Evolutionary conservation across 192 early-diverging fungal species (phyloP).

Genomic region (Chytriomyces confervae): DNA sequence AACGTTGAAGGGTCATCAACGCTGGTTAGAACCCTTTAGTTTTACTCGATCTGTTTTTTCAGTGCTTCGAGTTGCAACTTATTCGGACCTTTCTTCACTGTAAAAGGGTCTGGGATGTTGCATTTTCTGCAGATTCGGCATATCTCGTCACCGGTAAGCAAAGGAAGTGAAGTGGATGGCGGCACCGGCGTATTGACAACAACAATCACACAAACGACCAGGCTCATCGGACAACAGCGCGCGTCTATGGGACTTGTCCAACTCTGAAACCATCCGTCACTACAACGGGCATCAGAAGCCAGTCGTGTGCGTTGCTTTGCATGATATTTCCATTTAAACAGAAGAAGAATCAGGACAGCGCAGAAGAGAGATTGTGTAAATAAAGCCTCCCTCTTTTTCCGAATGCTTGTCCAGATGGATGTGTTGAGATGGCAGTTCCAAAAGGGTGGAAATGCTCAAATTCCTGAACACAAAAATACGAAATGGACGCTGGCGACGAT

Average conservation of each 20-base stretch:
- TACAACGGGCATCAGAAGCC: conserved; percentile 92
- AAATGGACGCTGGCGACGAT: conserved; percentile 64
- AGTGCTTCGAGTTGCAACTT: background rate
- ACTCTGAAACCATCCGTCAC: conserved; percentile 80
- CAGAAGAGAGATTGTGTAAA: background rate
- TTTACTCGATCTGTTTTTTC: background rate
- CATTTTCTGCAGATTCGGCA: conserved; percentile 89
- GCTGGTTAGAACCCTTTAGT: conserved; percentile 54
- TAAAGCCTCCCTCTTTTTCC: background rate
- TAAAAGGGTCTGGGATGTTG: conserved; percentile 85
- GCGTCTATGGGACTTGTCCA: conserved; percentile 78
- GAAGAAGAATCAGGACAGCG: background rate
- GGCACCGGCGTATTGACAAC: background rate
- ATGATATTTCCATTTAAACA: conserved; percentile 65
- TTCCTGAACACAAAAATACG: conserved; percentile 39
- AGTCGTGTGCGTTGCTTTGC: conserved; percentile 83
- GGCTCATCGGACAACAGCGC: conserved; percentile 87
- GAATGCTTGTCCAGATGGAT: too few species aligned
- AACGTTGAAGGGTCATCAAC: conserved; percentile 79
- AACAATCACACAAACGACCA: conserved; percentile 26
- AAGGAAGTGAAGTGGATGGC: background rate
- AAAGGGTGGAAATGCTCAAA: background rate
- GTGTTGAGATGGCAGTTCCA: too few species aligned
- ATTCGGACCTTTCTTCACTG: too few species aligned
- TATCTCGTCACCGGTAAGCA: conserved; percentile 78